Base-by-base conservation (phyloP, 495 filamentous ascomycete species). In the Aspergillus carlsbadensis region DNA sequence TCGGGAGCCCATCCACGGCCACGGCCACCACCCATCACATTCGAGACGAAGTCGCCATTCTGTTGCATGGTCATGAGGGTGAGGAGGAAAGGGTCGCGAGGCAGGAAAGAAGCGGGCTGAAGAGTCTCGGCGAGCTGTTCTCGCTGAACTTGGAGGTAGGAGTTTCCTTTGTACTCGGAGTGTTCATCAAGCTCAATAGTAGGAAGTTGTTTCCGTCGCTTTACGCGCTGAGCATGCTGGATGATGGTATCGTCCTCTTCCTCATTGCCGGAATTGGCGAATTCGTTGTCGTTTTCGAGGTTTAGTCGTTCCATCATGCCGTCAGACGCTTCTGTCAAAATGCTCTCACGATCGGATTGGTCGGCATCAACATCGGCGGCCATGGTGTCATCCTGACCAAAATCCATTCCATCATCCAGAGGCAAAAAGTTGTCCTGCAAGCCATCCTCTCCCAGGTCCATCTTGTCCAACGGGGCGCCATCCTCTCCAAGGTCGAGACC, bases 21-120 rank as follows among this genome's bases (percentile, higher is more conserved):
- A 55, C 89, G 85, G 17, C 84, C 88, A 53, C 90, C 88, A 11
- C 88, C 85, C 65, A 96, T 82, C 36, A 85, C 76, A 55, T 72
- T 82, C 11, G 86, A 88, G 10, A 96, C 89, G 64, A 98, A 97
- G 21, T 84, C 87, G 37, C 93, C 93, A 41, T 83, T 91, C 65
- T 87, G 89, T 67, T 95, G 92, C 73, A 96, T 83, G 63, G 87
- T 89, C 78, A 96, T 87, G n/a, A 98, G 77, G 33, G 90, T 88
- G 11, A 96, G 74, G 15, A 97, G 73, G 36, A 90, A 82, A 1
- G 92, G 90, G 60, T 98, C 91, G 36, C 92, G 84, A 13, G 93
- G 87, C 22, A 97, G 72, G 67, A 93, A 96, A 13, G 83, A 82
- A 21, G 88, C 80, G 7, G 84, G 83, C 67, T 88, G 90, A 49